Conservation (phyloP, 768 basidiomycete species). For the Trametes coccinea region DNA sequence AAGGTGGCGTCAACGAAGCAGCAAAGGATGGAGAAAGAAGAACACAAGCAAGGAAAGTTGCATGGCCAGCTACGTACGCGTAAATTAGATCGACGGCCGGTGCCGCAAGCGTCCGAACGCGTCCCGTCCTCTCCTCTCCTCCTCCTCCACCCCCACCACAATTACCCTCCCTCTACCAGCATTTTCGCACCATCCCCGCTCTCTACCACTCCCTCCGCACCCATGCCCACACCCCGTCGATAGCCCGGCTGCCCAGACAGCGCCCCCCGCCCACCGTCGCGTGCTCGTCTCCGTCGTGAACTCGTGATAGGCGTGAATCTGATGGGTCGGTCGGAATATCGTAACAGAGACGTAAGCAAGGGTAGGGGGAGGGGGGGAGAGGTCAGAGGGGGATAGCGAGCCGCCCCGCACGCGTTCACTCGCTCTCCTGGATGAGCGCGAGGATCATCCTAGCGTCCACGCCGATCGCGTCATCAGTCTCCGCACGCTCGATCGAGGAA, state of each 20-base stretch:
- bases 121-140: not conserved
- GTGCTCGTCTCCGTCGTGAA: not conserved
- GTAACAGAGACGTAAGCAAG: not conserved
- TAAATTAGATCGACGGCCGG: slow-evolving; percentile 1
- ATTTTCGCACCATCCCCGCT: not conserved
- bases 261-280: not conserved
- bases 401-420: slow-evolving; percentile 24
- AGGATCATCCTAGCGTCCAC: slow-evolving; percentile 47
- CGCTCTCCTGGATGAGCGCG: slow-evolving; percentile 49
- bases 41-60: slow-evolving; percentile 7
- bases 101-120: slow-evolving; percentile 5
- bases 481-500: not conserved
- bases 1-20: no score
- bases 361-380: not conserved
- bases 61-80: slow-evolving; percentile 8
- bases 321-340: not conserved
- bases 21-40: not conserved
- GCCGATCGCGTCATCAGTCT: not conserved
- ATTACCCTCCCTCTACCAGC: not conserved
- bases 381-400: not conserved
- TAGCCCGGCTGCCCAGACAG: not conserved
- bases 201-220: not conserved
- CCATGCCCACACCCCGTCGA: not conserved
- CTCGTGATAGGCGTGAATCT: slow-evolving; percentile 6
- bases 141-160: not conserved